These are phyloP conservation scores for Pythium phragmitis DNA, from an alignment of 352 stramenopile genomes.

Conservation along the genomic window DNA sequence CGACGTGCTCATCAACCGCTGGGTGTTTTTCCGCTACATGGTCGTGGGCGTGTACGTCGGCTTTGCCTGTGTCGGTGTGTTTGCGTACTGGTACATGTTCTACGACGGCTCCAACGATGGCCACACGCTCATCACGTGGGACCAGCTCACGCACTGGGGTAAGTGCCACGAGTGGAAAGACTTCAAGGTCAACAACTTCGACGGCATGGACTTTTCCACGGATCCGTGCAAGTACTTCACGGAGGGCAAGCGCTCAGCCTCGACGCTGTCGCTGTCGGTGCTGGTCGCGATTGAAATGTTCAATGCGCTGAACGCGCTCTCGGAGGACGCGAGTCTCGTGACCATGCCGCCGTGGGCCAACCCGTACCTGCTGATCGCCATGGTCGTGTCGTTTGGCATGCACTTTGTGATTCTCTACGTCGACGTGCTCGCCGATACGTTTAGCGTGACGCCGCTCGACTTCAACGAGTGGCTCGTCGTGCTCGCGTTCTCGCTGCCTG, in stretches of 20 bases:
- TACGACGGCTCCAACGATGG: slow-evolving; percentile 89
- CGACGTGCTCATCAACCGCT: slow-evolving; percentile 97
- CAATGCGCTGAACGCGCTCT: slow-evolving; percentile 93
- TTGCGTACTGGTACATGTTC: slow-evolving; percentile 95
- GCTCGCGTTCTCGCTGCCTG: slow-evolving; percentile 89
- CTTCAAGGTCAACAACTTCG: slow-evolving; percentile 92
- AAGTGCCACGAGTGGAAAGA: slow-evolving; percentile 91
- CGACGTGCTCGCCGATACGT: slow-evolving; percentile 91
- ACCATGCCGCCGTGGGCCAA: slow-evolving; percentile 94
- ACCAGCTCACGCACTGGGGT: slow-evolving; percentile 89
- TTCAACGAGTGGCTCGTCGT: slow-evolving; percentile 93
- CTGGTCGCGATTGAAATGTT: slow-evolving; percentile 96
- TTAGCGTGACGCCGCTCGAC: slow-evolving; percentile 91
- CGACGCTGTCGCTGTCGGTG: slow-evolving; percentile 92
- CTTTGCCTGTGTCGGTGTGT: slow-evolving; percentile 90
- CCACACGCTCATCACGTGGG: slow-evolving; percentile 89
- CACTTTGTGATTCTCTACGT: slow-evolving; percentile 96
- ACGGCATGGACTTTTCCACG: slow-evolving; percentile 87
- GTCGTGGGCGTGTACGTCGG: slow-evolving; percentile 94
- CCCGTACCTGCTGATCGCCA: slow-evolving; percentile 92
- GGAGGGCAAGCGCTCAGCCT: slow-evolving; percentile 90
- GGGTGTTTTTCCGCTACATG: slow-evolving; percentile 98
- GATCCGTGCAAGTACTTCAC: slow-evolving; percentile 93
- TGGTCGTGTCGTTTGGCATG: slow-evolving; percentile 91
- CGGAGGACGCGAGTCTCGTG: slow-evolving; percentile 90